These are phyloP conservation scores for Kockovaella imperatae DNA, from an alignment of 768 basidiomycete species.

Conservation along the genomic window DNA sequence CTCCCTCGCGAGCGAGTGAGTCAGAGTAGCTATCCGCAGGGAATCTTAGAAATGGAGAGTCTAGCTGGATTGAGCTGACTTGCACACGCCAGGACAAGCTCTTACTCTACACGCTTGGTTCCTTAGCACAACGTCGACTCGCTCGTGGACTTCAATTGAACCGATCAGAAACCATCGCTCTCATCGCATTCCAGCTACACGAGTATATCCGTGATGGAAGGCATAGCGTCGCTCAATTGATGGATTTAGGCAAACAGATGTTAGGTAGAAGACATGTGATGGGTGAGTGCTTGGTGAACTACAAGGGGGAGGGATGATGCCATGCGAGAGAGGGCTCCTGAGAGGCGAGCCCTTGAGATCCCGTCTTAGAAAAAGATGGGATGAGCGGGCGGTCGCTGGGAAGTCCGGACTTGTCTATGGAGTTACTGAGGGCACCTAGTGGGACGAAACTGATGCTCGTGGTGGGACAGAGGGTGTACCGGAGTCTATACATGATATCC, in stretches of 20 bases:
- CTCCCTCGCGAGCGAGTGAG: slow-evolving; percentile 17
- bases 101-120: slow-evolving; percentile 50
- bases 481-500: slow-evolving; percentile 69
- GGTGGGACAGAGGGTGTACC: slow-evolving; percentile 52
- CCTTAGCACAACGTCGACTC: slow-evolving; percentile 85
- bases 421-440: no score
- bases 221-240: slow-evolving; percentile 78
- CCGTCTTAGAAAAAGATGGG: background rate
- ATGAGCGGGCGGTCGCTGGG: background rate
- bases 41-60: background rate
- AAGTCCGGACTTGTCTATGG: no score
- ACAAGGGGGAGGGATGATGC: background rate
- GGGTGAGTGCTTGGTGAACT: slow-evolving; percentile 24
- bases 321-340: no score
- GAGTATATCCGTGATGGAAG: slow-evolving; percentile 87
- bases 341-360: no score
- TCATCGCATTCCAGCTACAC: slow-evolving; percentile 87
- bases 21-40: background rate
- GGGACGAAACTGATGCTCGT: background rate
- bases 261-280: slow-evolving; percentile 84
- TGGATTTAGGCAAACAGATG: slow-evolving; percentile 82
- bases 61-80: no score
- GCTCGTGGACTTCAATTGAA: slow-evolving; percentile 88
- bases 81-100: slow-evolving; percentile 39
- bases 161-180: slow-evolving; percentile 73